phyloP scores from a whole-genome alignment of 1,284 basidiomycete genomes.

The Coniferiporia weirii region DNA sequence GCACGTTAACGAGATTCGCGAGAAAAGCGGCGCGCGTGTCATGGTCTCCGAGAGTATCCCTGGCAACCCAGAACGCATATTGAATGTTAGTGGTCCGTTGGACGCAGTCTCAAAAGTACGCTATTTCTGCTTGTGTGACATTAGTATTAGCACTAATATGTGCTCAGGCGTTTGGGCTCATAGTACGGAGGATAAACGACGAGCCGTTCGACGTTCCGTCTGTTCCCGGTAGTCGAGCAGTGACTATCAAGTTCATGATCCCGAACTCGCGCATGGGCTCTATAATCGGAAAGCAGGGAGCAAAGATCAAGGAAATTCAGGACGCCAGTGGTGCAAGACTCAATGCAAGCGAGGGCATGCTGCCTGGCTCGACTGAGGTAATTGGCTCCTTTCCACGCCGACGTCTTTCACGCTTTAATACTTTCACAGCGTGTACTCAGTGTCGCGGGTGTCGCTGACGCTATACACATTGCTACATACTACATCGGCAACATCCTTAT shows the following conservation, averaged over 20 bases:
- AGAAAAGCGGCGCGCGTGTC: slow-evolving; percentile 93
- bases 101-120: slow-evolving; percentile 96
- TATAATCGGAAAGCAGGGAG: slow-evolving; percentile 95
- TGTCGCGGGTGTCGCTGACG: slow-evolving; percentile 98
- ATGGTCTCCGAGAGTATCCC: slow-evolving; percentile 96
- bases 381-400: slow-evolving; percentile 12
- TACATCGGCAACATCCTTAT: slow-evolving; percentile 97
- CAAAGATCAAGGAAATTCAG: slow-evolving; percentile 99
- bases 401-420: slow-evolving; percentile 6
- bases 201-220: slow-evolving; percentile 98
- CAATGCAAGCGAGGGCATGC: slow-evolving; percentile 97
- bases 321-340: slow-evolving; percentile 95
- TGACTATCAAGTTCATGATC: slow-evolving; percentile 99
- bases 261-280: slow-evolving; percentile 99
- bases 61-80: slow-evolving; percentile 95
- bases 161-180: slow-evolving; percentile 90
- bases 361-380: slow-evolving; percentile 98
- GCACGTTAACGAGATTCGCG: slow-evolving; percentile 98
- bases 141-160: slow-evolving; percentile 15
- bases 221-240: slow-evolving; percentile 94
- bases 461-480: slow-evolving; percentile 99
- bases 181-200: slow-evolving; percentile 98
- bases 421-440: slow-evolving; percentile 79
- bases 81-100: slow-evolving; percentile 95
- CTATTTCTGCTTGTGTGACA: slow-evolving; percentile 16